A percentile compares a stretch with the other conserved stretches of the same genome.
These are phyloP conservation scores for Exophiala aquamarina DNA, from an alignment of 2,329 filamentous ascomycete genomes.

Conservation along the genomic window DNA sequence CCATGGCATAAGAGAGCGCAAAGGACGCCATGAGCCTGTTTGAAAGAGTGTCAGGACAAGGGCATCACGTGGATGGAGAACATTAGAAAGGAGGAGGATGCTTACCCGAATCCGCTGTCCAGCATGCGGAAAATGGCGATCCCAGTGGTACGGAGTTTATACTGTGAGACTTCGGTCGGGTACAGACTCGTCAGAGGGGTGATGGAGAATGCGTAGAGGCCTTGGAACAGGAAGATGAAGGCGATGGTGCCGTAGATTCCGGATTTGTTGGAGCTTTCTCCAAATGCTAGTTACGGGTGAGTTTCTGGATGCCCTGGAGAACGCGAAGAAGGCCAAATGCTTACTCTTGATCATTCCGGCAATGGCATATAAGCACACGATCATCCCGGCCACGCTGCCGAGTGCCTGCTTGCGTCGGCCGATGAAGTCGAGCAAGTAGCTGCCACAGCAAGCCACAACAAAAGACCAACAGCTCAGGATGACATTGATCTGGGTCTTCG, in stretches of 20 bases:
- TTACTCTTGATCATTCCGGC: conserved; percentile 14
- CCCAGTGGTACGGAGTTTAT: conserved; percentile 33
- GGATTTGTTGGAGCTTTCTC: conserved; percentile 33
- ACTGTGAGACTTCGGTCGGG: conserved; percentile 32
- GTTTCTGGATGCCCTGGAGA: conserved; percentile 50
- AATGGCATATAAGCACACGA: conserved; percentile 4
- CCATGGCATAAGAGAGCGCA: conserved; percentile 25
- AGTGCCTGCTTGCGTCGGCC: conserved; percentile 1
- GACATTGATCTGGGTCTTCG: conserved; percentile 11
- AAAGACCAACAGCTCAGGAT: conserved; percentile 11
- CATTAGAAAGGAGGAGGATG: too few relatives aligned
- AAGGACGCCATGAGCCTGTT: conserved; percentile 7
- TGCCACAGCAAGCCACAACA: conserved; percentile 11
- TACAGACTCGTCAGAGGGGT: conserved; percentile 37
- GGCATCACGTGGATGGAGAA: too few relatives aligned
- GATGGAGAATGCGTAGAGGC: conserved; percentile 34
- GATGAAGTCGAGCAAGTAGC: conserved; percentile 6
- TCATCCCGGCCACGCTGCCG: conserved; percentile 1
- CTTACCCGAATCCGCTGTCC: conserved; percentile 34
- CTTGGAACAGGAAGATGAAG: conserved; percentile 35
- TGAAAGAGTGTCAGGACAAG: too few relatives aligned
- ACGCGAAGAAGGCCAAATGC: too few relatives aligned
- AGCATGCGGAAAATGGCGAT: conserved; percentile 34
- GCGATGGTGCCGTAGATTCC: conserved; percentile 42
- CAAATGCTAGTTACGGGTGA: conserved; percentile 43